phyloP scores from a whole-genome alignment of 2,329 filamentous ascomycete genomes.

The Aspergillus sp. region DNA sequence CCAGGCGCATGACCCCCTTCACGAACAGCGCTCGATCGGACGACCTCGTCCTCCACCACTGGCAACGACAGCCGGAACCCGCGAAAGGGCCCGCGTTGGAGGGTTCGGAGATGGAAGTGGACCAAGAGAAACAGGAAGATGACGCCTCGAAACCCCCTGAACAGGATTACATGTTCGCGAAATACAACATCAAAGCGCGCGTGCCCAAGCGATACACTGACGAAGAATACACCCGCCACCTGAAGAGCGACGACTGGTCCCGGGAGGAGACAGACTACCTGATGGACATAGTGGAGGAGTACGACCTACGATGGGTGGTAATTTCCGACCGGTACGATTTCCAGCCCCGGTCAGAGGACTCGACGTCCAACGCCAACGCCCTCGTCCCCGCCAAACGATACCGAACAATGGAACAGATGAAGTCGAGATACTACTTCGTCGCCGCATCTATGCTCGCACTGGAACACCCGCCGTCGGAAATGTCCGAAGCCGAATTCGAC shows the following conservation, averaged over 20 bases:
- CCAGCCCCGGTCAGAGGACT: conserved; percentile 28
- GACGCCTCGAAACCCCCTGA: conserved; percentile 35
- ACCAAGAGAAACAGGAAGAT: conserved; percentile 39
- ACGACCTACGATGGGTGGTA: conserved; percentile 84
- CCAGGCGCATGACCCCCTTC: conserved; percentile 72
- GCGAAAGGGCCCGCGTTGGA: conserved; percentile 39
- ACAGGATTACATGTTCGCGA: conserved; percentile 66
- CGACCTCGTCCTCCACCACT: conserved; percentile 72
- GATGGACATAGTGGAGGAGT: conserved; percentile 70
- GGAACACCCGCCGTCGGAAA: conserved; percentile 76
- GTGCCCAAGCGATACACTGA: conserved; percentile 76
- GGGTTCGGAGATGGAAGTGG: conserved; percentile 35
- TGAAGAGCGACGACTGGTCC: conserved; percentile 78
- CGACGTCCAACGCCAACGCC: conserved; percentile 25
- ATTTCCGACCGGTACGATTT: conserved; percentile 92
- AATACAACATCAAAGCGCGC: conserved; percentile 80
- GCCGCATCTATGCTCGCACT: conserved; percentile 78
- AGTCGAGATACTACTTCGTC: conserved; percentile 85
- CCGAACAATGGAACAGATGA: conserved; percentile 84
- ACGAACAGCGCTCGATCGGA: conserved; percentile 75
- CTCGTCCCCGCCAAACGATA: conserved; percentile 42
- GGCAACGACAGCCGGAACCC: conserved; percentile 65
- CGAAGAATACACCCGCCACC: conserved; percentile 75
- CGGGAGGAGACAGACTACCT: conserved; percentile 94
- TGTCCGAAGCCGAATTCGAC: conserved; percentile 81